These are phyloP conservation scores for Diplotaxis tenuifolia DNA, from an alignment of 345 rosid genomes.

Conservation along the genomic window DNA sequence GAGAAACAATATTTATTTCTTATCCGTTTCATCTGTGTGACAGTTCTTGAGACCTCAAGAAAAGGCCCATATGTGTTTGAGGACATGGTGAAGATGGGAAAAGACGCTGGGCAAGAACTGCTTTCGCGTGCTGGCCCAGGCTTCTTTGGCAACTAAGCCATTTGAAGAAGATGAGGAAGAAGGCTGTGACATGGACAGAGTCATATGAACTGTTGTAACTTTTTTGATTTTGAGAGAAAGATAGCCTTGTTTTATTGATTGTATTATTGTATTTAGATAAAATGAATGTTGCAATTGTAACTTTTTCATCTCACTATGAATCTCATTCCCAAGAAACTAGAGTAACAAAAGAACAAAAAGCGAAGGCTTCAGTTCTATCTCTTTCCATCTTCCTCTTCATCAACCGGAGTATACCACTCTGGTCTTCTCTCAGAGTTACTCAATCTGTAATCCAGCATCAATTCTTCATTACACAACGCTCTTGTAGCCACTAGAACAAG, in stretches of 20 bases:
- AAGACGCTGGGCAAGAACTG: slow-evolving; percentile 89
- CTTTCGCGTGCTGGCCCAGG: slow-evolving; percentile 83
- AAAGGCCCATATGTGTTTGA: slow-evolving; percentile 65
- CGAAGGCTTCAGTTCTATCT: slow-evolving; percentile 51
- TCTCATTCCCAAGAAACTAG: neutral
- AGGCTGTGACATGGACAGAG: slow-evolving; percentile 17
- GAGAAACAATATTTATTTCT: slow-evolving; percentile 16
- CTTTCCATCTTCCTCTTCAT: slow-evolving; percentile 77
- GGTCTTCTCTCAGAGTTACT: slow-evolving; percentile 64
- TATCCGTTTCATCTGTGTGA: slow-evolving; percentile 25
- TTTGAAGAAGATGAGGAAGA: slow-evolving; percentile 6
- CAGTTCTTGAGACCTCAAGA: slow-evolving; percentile 95
- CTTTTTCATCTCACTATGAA: neutral
- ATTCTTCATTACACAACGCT: slow-evolving; percentile 64
- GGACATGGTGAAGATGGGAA: slow-evolving; percentile 85
- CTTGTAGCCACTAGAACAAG: slow-evolving; percentile 80
- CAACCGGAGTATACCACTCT: slow-evolving; percentile 68
- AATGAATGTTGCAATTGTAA: neutral
- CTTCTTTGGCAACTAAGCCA: slow-evolving; percentile 61
- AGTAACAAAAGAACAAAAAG: slow-evolving; percentile 6
- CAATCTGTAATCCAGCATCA: slow-evolving; percentile 71
- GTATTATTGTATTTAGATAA: slow-evolving; percentile 32
- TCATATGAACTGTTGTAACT: slow-evolving; percentile 36
- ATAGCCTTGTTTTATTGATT: slow-evolving; percentile 12
- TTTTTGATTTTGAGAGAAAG: slow-evolving; percentile 36